These are phyloP conservation scores for Teratosphaeria gauchensis DNA, from an alignment of 2,329 filamentous ascomycete genomes.

Conservation along the genomic window DNA sequence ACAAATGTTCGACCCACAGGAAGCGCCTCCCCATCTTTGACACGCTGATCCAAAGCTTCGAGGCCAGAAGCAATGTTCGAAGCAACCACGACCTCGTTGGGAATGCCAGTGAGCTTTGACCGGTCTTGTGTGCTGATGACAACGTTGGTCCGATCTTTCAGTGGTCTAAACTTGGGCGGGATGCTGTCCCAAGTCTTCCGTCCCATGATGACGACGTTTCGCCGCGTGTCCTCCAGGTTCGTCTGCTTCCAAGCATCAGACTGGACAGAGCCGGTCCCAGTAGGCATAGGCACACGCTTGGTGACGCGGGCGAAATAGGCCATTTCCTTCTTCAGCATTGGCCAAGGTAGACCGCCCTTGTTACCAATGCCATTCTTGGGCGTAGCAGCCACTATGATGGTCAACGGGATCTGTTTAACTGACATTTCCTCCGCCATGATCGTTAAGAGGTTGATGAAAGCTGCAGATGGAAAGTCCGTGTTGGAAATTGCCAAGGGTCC, in stretches of 20 bases:
- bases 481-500: not conserved
- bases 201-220: conserved; percentile 81
- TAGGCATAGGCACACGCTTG: conserved; percentile 52
- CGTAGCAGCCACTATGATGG: conserved; percentile 92
- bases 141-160: conserved; percentile 72
- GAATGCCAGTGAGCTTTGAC: conserved; percentile 12
- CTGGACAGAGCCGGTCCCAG: conserved; percentile 23
- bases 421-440: conserved; percentile 16
- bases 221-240: conserved; percentile 11
- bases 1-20: conserved; percentile 59
- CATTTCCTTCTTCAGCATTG: conserved; percentile 82
- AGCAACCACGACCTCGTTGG: conserved; percentile 47
- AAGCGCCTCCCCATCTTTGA: conserved; percentile 12
- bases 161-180: conserved; percentile 64
- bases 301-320: conserved; percentile 89
- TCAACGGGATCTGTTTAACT: conserved; percentile 41
- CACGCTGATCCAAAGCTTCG: conserved; percentile 23
- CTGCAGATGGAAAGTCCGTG: not conserved
- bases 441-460: not conserved
- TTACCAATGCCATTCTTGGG: conserved; percentile 77
- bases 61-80: conserved; percentile 21
- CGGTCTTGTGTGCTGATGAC: conserved; percentile 53
- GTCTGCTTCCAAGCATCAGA: conserved; percentile 14
- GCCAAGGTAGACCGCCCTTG: conserved; percentile 75
- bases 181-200: conserved; percentile 95